Evolutionary conservation across 148 eudicot genomes (phyloP).

Genomic region (Amaranthus cruentus): DNA sequence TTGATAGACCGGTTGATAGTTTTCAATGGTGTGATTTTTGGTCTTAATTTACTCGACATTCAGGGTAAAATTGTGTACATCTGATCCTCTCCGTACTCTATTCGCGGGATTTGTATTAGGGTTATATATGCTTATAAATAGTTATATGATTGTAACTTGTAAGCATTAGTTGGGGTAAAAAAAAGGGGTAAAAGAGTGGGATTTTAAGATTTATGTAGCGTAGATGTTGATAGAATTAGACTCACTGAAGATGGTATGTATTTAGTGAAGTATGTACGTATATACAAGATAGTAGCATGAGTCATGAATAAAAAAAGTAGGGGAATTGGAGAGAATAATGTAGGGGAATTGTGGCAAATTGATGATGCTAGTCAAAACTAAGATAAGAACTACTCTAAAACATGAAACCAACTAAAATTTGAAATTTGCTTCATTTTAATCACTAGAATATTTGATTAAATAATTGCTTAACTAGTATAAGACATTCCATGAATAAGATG

Average conservation of each 20-base stretch:
- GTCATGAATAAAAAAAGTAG: conserved; percentile 2
- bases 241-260: not conserved
- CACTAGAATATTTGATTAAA: too few species aligned
- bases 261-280: not conserved
- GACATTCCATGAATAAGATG: too few species aligned
- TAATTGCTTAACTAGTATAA: too few species aligned
- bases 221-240: not conserved
- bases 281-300: conserved; percentile 4
- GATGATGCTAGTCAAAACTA: not conserved
- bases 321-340: not conserved
- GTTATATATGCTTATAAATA: not conserved
- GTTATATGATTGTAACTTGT: not conserved
- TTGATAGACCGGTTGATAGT: conserved; percentile 30
- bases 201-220: not conserved
- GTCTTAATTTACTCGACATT: conserved; percentile 22
- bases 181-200: not conserved
- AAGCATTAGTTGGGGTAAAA: conserved; percentile 1
- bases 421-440: too few species aligned
- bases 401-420: too few species aligned
- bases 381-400: not conserved
- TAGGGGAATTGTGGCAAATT: not conserved
- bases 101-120: conserved; percentile 8
- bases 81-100: not conserved
- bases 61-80: conserved; percentile 12
- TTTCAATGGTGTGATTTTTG: conserved; percentile 70